A percentile compares a stretch with the other conserved stretches of the same genome.
These are phyloP conservation scores for Candida sanyiensis DNA, from an alignment of 805 yeast species.

Conservation along the genomic window DNA sequence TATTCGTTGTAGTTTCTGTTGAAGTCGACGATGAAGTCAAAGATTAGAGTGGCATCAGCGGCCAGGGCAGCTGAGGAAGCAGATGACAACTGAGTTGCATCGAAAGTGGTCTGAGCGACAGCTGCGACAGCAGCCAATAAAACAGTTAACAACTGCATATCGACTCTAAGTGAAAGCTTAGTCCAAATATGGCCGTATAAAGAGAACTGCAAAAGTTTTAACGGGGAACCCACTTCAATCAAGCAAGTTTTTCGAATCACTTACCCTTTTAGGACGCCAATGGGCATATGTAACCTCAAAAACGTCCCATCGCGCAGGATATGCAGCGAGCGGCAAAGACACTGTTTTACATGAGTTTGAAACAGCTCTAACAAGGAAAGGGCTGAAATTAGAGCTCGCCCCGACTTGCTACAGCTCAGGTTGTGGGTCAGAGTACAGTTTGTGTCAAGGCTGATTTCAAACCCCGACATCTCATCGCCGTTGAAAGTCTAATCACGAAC, in stretches of 20 bases:
- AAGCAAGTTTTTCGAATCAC: too few species aligned
- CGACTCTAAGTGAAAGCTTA: background rate
- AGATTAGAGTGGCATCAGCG: conserved; percentile 19
- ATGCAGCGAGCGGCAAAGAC: too few species aligned
- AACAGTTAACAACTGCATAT: background rate
- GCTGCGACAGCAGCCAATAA: background rate
- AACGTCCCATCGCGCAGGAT: background rate
- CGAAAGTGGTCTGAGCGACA: conserved; percentile 10
- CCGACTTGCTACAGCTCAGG: too few species aligned
- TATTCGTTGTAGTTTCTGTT: conserved; percentile 14
- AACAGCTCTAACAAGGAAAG: background rate
- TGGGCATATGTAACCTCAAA: conserved; percentile 10
- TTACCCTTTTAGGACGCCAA: conserved; percentile 16
- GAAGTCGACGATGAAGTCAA: conserved; percentile 20
- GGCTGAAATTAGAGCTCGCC: background rate
- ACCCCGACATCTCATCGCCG: too few species aligned
- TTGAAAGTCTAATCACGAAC: too few species aligned
- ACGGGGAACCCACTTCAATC: too few species aligned
- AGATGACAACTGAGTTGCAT: conserved; percentile 9
- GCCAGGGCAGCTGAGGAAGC: conserved; percentile 21
- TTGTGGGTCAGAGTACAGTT: too few species aligned
- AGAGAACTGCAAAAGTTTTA: too few species aligned
- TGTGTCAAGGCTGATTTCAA: too few species aligned
- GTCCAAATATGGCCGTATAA: too few species aligned
- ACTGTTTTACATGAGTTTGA: too few species aligned